These are phyloP conservation scores for Kazachstania viticola DNA, from an alignment of 805 yeast genomes.

Conservation along the genomic window DNA sequence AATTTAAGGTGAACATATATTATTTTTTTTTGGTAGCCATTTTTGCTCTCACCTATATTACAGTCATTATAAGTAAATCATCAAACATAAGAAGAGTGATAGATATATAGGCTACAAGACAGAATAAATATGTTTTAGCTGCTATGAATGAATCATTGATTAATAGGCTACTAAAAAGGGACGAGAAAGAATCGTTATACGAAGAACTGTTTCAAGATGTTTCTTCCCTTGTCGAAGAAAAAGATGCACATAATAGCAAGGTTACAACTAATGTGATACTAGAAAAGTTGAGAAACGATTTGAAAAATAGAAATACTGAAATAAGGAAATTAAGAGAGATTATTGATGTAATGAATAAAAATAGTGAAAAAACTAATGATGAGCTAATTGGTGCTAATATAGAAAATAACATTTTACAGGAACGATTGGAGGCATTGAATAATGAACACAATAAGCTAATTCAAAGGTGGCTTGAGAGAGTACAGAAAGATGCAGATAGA, in stretches of 20 bases:
- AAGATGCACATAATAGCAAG: no score
- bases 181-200: conserved; percentile 12
- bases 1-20: no score
- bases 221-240: not conserved
- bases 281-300: not conserved
- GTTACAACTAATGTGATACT: not conserved
- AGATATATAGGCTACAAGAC: no score
- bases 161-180: conserved; percentile 11
- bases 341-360: conserved; percentile 38
- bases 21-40: no score
- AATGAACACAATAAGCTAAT: conserved; percentile 42
- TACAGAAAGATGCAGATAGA: conserved; percentile 46
- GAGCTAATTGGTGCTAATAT: conserved; percentile 52
- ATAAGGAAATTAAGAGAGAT: conserved; percentile 18
- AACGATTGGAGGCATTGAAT: conserved; percentile 28
- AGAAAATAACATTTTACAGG: conserved; percentile 34
- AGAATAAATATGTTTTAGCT: no score
- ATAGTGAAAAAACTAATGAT: conserved; percentile 52
- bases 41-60: no score
- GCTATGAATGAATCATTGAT: no score
- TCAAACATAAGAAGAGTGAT: no score
- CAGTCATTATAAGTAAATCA: no score
- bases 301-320: conserved; percentile 13
- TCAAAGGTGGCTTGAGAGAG: conserved; percentile 48
- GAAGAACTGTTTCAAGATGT: conserved; percentile 12